Evolutionary conservation across 2,329 filamentous ascomycete genomes (phyloP).

Genomic region (Penicillium fuscoglaucum): DNA sequence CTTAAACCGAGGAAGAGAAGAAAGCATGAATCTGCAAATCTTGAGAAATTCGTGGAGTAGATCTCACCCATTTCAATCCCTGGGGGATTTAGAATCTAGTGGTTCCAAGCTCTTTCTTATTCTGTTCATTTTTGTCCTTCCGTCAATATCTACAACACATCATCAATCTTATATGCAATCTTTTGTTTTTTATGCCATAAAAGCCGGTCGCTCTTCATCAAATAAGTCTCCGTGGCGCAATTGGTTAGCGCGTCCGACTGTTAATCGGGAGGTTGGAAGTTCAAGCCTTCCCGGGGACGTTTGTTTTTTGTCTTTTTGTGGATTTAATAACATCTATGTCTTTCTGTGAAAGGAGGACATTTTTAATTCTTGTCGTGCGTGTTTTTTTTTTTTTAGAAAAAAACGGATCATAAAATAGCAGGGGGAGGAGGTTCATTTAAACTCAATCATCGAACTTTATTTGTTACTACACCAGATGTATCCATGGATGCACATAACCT

Average conservation of each 20-base stretch:
- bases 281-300: slow-evolving; percentile 44
- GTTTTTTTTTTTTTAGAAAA: background rate
- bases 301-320: slow-evolving; percentile 2
- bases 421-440: background rate
- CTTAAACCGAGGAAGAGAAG: too few relatives aligned
- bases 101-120: background rate
- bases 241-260: slow-evolving; percentile 40
- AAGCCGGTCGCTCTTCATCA: background rate
- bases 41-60: background rate
- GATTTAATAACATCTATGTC: background rate
- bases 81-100: background rate
- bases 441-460: background rate
- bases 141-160: background rate
- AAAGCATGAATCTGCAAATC: background rate
- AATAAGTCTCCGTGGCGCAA: slow-evolving; percentile 35
- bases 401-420: background rate
- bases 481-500: background rate
- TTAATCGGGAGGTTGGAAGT: slow-evolving; percentile 43
- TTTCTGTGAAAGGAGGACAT: background rate
- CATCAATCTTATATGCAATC: background rate
- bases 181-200: background rate
- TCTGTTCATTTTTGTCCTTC: background rate
- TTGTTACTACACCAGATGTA: background rate
- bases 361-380: background rate
- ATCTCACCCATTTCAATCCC: background rate